Percentiles rank a stretch among this genome's conserved stretches.
These are phyloP conservation scores for Rutidosis leptorrhynchoides DNA, from an alignment of 129 eudicot genomes.

Conservation along the genomic window DNA sequence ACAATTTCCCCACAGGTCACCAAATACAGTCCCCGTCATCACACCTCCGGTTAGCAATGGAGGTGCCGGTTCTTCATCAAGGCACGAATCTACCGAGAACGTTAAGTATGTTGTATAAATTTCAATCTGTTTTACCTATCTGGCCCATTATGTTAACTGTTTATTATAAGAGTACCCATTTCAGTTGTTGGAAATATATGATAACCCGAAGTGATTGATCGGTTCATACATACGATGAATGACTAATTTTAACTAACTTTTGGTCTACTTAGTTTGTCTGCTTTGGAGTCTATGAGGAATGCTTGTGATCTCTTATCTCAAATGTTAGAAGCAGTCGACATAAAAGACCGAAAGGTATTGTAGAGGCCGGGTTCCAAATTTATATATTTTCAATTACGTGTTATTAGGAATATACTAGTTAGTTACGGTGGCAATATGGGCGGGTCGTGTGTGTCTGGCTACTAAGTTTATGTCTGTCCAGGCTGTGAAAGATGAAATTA, in stretches of 20 bases:
- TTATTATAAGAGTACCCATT: neutral
- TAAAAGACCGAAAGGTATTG: slow-evolving; percentile 63
- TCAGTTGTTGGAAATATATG: neutral
- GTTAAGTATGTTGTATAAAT: slow-evolving; percentile 44
- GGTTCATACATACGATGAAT: neutral
- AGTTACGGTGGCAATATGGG: neutral
- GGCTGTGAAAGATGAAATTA: slow-evolving; percentile 83
- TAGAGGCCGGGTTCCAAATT: slow-evolving; percentile 1
- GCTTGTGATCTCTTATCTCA: slow-evolving; percentile 69
- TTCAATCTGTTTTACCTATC: no score
- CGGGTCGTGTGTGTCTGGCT: neutral
- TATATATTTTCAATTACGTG: neutral
- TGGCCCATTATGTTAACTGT: no score
- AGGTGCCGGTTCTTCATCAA: slow-evolving; percentile 63
- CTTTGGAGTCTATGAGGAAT: slow-evolving; percentile 67
- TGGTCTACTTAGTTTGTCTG: slow-evolving; percentile 45
- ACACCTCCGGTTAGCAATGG: slow-evolving; percentile 70
- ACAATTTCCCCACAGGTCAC: slow-evolving; percentile 64
- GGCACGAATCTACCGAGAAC: slow-evolving; percentile 55
- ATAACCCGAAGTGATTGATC: neutral
- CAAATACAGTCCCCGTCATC: slow-evolving; percentile 59
- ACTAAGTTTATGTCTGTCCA: slow-evolving; percentile 24
- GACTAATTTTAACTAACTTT: neutral
- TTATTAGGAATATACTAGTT: neutral
- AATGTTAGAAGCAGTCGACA: slow-evolving; percentile 83